These are phyloP conservation scores for Asparagopsis taxiformis DNA, from an alignment of 31 red algal species.

Conservation along the genomic window DNA sequence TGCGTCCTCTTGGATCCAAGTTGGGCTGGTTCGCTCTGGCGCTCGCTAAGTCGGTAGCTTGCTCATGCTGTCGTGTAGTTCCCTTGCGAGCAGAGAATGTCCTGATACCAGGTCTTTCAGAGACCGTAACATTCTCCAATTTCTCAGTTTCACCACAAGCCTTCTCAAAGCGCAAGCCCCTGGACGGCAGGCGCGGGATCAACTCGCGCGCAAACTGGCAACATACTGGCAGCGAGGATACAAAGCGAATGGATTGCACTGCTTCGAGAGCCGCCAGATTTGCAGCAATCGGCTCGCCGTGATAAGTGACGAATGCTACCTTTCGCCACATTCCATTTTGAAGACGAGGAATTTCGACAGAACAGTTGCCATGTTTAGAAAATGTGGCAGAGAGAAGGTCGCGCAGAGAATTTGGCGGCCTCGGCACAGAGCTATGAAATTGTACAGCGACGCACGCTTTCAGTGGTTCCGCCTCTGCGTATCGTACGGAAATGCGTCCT, in stretches of 20 bases:
- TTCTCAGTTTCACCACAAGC: not conserved
- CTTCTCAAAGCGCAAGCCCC: constrained; percentile 30
- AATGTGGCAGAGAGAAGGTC: constrained; percentile 54
- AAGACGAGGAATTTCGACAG: constrained; percentile 60
- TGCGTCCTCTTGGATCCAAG: constrained; percentile 4
- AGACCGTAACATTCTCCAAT: not conserved
- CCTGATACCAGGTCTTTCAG: constrained; percentile 14
- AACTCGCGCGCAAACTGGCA: constrained; percentile 57
- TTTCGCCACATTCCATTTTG: constrained; percentile 53
- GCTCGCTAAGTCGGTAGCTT: not conserved
- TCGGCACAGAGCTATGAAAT: constrained; percentile 50
- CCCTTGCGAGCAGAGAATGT: constrained; percentile 14
- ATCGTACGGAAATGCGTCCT: constrained; percentile 59
- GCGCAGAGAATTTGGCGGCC: constrained; percentile 43
- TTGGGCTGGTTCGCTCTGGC: constrained; percentile 1
- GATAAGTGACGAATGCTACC: constrained; percentile 57
- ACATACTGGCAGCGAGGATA: constrained; percentile 48
- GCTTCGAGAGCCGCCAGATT: constrained; percentile 45
- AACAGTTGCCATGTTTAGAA: constrained; percentile 64
- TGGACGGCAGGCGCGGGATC: constrained; percentile 45
- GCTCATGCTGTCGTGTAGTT: not conserved
- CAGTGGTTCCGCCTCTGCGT: constrained; percentile 57
- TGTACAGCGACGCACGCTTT: constrained; percentile 57
- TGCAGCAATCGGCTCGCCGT: constrained; percentile 49
- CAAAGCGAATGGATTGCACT: constrained; percentile 53